Evolutionary conservation across 2,329 filamentous ascomycete genomes (phyloP).

Genomic region (Botrytis cinerea): DNA sequence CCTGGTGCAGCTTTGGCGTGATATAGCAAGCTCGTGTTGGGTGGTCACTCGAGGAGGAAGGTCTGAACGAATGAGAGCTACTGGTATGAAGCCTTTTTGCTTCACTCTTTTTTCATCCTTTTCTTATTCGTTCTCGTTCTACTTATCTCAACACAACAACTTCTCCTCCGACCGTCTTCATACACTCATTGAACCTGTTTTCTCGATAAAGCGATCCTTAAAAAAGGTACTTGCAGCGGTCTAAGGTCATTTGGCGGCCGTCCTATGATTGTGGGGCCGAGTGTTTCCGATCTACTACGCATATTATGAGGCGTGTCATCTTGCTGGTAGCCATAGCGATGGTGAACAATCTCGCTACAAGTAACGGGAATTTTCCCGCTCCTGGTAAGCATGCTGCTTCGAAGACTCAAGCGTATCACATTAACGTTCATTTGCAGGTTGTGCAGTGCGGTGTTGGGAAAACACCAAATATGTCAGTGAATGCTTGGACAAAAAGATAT

Average conservation of each 20-base stretch:
- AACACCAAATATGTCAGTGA: slow-evolving; percentile 43
- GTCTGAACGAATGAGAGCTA: background rate
- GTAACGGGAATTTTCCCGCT: slow-evolving; percentile 25
- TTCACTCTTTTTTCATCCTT: background rate
- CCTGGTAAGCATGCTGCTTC: slow-evolving; percentile 28
- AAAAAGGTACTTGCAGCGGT: background rate
- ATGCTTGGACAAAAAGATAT: slow-evolving; percentile 37
- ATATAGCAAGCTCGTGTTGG: background rate
- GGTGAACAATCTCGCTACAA: slow-evolving; percentile 24
- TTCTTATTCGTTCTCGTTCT: background rate
- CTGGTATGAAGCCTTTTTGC: background rate
- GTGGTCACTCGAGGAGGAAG: background rate
- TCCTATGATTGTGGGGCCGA: background rate
- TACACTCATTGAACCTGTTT: background rate
- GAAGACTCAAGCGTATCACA: background rate
- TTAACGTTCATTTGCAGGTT: slow-evolving; percentile 33
- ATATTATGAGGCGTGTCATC: slow-evolving; percentile 25
- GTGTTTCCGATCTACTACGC: background rate
- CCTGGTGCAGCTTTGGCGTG: background rate
- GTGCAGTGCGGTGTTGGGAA: slow-evolving; percentile 42
- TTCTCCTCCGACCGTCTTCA: background rate
- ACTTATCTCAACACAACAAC: background rate
- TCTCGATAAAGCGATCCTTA: background rate
- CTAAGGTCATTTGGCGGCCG: background rate
- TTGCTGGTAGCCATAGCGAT: slow-evolving; percentile 27